phyloP scores from a whole-genome alignment of 208 protist species.

The Crithidia mellificae region DNA sequence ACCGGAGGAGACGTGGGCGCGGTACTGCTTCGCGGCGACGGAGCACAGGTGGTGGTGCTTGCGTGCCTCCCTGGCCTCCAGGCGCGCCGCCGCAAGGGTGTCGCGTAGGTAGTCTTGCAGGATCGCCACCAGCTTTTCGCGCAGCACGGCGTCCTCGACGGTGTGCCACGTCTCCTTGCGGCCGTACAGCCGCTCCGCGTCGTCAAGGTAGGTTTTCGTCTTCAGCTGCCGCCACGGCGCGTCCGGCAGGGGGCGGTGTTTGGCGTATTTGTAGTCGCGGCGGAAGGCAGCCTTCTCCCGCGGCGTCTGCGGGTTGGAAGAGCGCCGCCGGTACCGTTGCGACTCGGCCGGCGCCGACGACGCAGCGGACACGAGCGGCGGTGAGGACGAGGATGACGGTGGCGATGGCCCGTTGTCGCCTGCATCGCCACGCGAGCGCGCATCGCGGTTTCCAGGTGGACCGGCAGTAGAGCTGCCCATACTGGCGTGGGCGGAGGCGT shows the following conservation, averaged over 20 bases:
- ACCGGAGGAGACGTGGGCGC: slow-evolving; percentile 52
- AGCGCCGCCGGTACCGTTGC: slow-evolving; percentile 57
- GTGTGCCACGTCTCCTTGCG: slow-evolving; percentile 82
- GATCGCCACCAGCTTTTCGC: slow-evolving; percentile 75
- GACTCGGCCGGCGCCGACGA: background rate
- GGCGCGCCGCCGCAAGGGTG: slow-evolving; percentile 54
- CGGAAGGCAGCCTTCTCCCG: slow-evolving; percentile 75
- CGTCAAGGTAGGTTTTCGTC: slow-evolving; percentile 82
- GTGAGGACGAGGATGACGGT: background rate
- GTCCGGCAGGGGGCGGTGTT: slow-evolving; percentile 67
- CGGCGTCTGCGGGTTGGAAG: slow-evolving; percentile 74
- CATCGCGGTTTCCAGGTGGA: background rate
- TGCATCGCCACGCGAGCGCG: background rate
- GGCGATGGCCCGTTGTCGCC: background rate
- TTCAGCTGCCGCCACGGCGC: slow-evolving; percentile 76
- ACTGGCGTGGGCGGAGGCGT: background rate
- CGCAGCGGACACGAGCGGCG: background rate
- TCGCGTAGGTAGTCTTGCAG: slow-evolving; percentile 84
- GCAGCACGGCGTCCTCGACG: slow-evolving; percentile 58
- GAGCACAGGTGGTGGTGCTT: slow-evolving; percentile 72
- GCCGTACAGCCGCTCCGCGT: slow-evolving; percentile 88
- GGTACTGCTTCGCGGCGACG: slow-evolving; percentile 61
- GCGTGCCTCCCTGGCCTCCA: slow-evolving; percentile 61
- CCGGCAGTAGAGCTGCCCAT: background rate
- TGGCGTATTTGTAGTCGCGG: slow-evolving; percentile 76